Evolutionary conservation across 2,329 filamentous ascomycete species (phyloP).

Genomic region (Ceratocystis papillata): DNA sequence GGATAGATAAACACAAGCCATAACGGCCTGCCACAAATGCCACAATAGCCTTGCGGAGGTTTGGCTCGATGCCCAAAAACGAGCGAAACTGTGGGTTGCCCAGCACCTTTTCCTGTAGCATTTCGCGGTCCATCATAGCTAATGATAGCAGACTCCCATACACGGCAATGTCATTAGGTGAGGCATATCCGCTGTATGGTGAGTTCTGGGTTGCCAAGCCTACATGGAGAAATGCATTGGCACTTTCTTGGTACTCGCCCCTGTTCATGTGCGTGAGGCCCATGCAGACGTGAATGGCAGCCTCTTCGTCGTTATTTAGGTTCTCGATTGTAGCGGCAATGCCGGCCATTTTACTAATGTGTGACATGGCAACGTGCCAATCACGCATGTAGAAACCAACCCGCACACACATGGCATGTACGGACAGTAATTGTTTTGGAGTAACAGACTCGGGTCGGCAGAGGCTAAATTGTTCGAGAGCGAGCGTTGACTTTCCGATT

Average conservation of each 20-base stretch:
- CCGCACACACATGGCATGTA: slow-evolving; percentile 66
- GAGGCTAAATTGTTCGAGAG: slow-evolving; percentile 65
- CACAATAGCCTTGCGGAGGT: slow-evolving; percentile 80
- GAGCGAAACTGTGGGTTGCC: slow-evolving; percentile 71
- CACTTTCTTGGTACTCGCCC: slow-evolving; percentile 38
- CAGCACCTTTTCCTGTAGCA: slow-evolving; percentile 65
- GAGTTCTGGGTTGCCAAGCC: slow-evolving; percentile 52
- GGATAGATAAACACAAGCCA: slow-evolving; percentile 66
- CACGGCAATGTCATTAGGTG: slow-evolving; percentile 77
- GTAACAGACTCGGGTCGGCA: slow-evolving; percentile 89
- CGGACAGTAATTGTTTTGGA: slow-evolving; percentile 70
- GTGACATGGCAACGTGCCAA: slow-evolving; percentile 57
- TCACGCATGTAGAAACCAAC: slow-evolving; percentile 66
- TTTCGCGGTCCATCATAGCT: slow-evolving; percentile 72
- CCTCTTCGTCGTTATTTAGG: slow-evolving; percentile 31
- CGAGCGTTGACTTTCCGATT: slow-evolving; percentile 61
- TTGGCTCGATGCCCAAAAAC: slow-evolving; percentile 85
- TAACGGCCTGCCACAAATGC: slow-evolving; percentile 89
- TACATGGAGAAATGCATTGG: slow-evolving; percentile 21
- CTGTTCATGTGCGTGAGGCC: slow-evolving; percentile 51
- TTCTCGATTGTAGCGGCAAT: slow-evolving; percentile 26
- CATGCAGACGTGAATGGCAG: slow-evolving; percentile 15
- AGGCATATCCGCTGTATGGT: slow-evolving; percentile 61
- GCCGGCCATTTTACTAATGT: slow-evolving; percentile 52
- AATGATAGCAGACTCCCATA: slow-evolving; percentile 87